These are phyloP conservation scores for Paspalum vaginatum DNA, from an alignment of 176 grass and related monocot genomes.

Conservation along the genomic window DNA sequence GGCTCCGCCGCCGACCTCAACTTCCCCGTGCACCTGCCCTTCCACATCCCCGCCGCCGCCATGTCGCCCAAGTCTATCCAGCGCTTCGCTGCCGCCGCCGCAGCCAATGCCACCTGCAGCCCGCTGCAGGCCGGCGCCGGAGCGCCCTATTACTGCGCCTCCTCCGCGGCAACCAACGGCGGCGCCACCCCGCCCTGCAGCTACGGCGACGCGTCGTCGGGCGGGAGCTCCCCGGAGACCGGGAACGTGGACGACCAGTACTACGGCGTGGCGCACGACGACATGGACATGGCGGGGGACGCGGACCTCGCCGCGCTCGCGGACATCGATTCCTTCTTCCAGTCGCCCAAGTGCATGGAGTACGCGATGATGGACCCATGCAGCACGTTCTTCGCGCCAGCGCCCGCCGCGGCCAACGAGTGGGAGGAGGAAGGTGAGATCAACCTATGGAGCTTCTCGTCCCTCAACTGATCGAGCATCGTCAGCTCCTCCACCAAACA, in stretches of 20 bases:
- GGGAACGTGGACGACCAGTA: not conserved
- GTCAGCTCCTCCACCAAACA: constrained; percentile 17
- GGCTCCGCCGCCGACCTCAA: constrained; percentile 90
- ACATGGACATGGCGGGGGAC: not conserved
- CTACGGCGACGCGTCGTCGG: constrained; percentile 31
- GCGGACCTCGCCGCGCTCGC: constrained; percentile 54
- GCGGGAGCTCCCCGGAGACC: constrained; percentile 47
- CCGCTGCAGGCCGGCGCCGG: not conserved
- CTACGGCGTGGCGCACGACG: constrained; percentile 29
- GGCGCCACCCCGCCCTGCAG: constrained; percentile 5
- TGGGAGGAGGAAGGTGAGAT: constrained; percentile 87
- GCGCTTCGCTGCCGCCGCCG: constrained; percentile 68
- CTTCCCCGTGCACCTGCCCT: constrained; percentile 73
- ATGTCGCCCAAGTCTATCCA: constrained; percentile 99
- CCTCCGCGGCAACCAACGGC: not conserved
- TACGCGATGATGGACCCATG: constrained; percentile 67
- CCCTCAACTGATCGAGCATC: constrained; percentile 42
- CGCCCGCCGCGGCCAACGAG: constrained; percentile 52
- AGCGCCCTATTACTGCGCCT: not conserved
- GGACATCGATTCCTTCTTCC: constrained; percentile 87
- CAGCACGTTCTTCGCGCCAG: constrained; percentile 63
- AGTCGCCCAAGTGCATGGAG: constrained; percentile 94
- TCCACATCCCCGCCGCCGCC: constrained; percentile 61
- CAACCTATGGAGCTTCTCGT: constrained; percentile 86
- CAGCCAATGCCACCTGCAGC: constrained; percentile 52